Evolutionary conservation across 2,329 filamentous ascomycete genomes (phyloP), one percentile per base, ranked within the genome.

Genomic region (Trichoderma koningiopsis): DNA sequence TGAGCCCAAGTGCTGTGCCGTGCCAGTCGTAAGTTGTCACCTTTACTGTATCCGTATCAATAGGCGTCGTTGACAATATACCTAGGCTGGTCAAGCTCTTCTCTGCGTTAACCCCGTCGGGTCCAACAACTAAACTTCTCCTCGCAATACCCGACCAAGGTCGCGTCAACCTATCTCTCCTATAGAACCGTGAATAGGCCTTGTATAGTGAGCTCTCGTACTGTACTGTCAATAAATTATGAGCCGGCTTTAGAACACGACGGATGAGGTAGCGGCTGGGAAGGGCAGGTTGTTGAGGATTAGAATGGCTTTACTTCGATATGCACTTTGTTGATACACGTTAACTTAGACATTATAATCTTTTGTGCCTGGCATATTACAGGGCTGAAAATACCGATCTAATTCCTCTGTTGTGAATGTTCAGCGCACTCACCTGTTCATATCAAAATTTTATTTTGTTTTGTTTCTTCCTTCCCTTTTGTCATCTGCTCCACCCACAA

Each of bases 21-120:
- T 70, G 13, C 70, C 71, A 31, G 4, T 55, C 5, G 71, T 71
- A 29, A 37, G 40, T 29, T 24, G 4, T 5, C 13, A 19, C 8
- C 24, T 0, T 4, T 11, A 29, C 8, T 14, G 19, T 22, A 31
- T 43, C n/a, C 24, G 3, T 35, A 37, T 11, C 10, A 3, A 8
- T 22, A 4, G 27, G 27, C 27, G 10, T 14, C 24, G 11, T 56
- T 68, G 16, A 68, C 11, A 27, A 2, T 8, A 11, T 14, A n/a
- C 16, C 19, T 1, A 72, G 71, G 37, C 43, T n/a, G 71, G 63
- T 7, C 22, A 68, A 33, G 71, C 60, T 33, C 1, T 72, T 47
- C 68, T 72, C 58, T 72, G 71, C 71, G 4, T 2, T 19, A n/a
- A 70, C 4, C n/a, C 70, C 37, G 3, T 40, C 24, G 27, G 33